These are phyloP conservation scores for Camelina hispida DNA, from an alignment of 345 rosid genomes.

Conservation along the genomic window DNA sequence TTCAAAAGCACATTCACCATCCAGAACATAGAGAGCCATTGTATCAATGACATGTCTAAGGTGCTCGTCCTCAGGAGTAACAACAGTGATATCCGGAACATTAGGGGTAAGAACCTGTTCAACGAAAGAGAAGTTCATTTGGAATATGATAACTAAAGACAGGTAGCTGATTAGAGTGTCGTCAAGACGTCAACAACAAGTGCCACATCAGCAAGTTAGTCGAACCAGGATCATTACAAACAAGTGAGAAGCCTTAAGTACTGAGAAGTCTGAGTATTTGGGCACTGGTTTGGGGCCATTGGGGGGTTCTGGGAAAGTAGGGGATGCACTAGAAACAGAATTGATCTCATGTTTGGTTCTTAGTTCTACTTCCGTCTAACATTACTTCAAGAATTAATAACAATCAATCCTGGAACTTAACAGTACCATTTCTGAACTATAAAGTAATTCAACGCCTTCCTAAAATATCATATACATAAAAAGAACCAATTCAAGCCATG, in stretches of 20 bases:
- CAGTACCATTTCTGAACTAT: slow-evolving; percentile 10
- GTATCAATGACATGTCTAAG: slow-evolving; percentile 92
- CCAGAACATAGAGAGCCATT: slow-evolving; percentile 93
- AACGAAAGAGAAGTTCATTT: slow-evolving; percentile 22
- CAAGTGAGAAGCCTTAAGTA: slow-evolving; percentile 7
- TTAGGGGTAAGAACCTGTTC: slow-evolving; percentile 96
- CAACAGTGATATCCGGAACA: slow-evolving; percentile 95
- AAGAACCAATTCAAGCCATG: slow-evolving; percentile 21
- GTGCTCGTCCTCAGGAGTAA: slow-evolving; percentile 84
- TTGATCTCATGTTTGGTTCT: slow-evolving; percentile 3
- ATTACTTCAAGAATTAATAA: not conserved
- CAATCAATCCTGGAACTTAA: slow-evolving; percentile 21
- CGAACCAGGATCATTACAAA: slow-evolving; percentile 25
- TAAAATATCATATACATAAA: slow-evolving; percentile 9
- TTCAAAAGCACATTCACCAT: slow-evolving; percentile 99
- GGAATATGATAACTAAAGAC: not conserved
- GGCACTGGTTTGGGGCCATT: not conserved
- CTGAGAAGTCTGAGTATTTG: not conserved
- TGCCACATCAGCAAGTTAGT: slow-evolving; percentile 18
- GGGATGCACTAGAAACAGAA: not conserved
- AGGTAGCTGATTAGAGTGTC: slow-evolving; percentile 6
- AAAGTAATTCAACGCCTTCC: slow-evolving; percentile 26
- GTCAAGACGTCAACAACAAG: not conserved
- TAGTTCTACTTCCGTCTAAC: slow-evolving; percentile 25
- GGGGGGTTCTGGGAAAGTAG: slow-evolving; percentile 13